Percentiles rank a stretch among this genome's conserved stretches.
These are phyloP conservation scores for Fraxinus pennsylvanica DNA, from an alignment of 257 asterid species.

Conservation along the genomic window DNA sequence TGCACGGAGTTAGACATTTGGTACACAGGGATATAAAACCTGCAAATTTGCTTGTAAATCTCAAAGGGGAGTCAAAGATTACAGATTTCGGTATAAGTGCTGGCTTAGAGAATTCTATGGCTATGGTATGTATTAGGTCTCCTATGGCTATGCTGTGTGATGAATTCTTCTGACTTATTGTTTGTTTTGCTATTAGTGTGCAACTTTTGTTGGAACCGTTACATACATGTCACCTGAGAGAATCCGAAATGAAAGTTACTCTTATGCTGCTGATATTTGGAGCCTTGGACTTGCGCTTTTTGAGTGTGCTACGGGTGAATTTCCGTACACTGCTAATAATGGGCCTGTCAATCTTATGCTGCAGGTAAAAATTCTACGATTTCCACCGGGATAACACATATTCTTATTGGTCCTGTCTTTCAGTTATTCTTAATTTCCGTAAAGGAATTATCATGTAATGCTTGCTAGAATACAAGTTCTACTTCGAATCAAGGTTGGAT, in stretches of 20 bases:
- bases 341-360: conserved; percentile 99
- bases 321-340: conserved; percentile 89
- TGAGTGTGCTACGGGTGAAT: conserved; percentile 98
- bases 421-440: neutral
- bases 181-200: conserved; percentile 63
- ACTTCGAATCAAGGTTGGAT: neutral
- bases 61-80: conserved; percentile 95
- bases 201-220: conserved; percentile 97
- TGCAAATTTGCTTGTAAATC: conserved; percentile 90
- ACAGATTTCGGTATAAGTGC: conserved; percentile 99
- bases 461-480: neutral
- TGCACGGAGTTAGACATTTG: conserved; percentile 92
- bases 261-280: conserved; percentile 99
- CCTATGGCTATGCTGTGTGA: neutral
- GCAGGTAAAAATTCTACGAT: conserved; percentile 56
- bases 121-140: conserved; percentile 69
- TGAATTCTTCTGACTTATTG: conserved; percentile 28
- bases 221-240: conserved; percentile 99
- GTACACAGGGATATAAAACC: conserved; percentile 99
- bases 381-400: neutral
- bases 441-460: neutral
- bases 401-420: conserved; percentile 4
- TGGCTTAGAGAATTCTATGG: conserved; percentile 95
- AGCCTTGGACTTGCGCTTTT: conserved; percentile 98
- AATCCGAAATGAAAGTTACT: conserved; percentile 87